These are phyloP conservation scores for Gracilaria domingensis DNA, from an alignment of 23 red algal genomes.

Conservation along the genomic window DNA sequence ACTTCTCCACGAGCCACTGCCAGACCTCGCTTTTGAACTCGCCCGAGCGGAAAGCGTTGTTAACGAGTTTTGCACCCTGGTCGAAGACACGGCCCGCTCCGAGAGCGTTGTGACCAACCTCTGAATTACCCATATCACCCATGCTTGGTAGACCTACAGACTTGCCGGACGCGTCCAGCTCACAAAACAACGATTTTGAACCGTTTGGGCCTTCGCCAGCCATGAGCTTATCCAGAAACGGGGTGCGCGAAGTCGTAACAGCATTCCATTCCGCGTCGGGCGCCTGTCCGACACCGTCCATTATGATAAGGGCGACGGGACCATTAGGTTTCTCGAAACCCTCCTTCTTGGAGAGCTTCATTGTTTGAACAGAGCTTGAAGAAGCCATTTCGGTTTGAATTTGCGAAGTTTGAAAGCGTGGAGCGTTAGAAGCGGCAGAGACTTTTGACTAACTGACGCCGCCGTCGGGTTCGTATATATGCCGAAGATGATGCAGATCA, in stretches of 20 bases:
- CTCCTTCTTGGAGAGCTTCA: slow-evolving; percentile 61
- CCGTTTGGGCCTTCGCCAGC: slow-evolving; percentile 77
- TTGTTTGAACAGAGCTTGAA: slow-evolving; percentile 46
- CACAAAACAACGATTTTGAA: slow-evolving; percentile 50
- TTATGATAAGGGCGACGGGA: slow-evolving; percentile 83
- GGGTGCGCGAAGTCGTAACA: slow-evolving; percentile 69
- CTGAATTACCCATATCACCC: slow-evolving; percentile 93
- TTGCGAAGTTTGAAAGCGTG: not conserved
- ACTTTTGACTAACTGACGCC: not conserved
- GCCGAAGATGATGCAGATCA: slow-evolving; percentile 12
- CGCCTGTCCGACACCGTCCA: slow-evolving; percentile 88
- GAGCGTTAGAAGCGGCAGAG: not conserved
- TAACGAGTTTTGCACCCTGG: slow-evolving; percentile 88
- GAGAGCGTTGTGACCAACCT: slow-evolving; percentile 92
- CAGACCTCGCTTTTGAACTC: slow-evolving; percentile 83
- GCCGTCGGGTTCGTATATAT: not conserved
- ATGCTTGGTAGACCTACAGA: slow-evolving; percentile 88
- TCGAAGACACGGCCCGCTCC: slow-evolving; percentile 89
- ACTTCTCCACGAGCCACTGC: slow-evolving; percentile 82
- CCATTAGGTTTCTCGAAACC: slow-evolving; percentile 80
- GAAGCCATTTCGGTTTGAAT: slow-evolving; percentile 16
- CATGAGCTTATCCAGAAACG: slow-evolving; percentile 85
- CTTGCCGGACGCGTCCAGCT: slow-evolving; percentile 84
- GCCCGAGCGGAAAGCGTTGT: slow-evolving; percentile 75
- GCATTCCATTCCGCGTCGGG: slow-evolving; percentile 77